Evolutionary conservation across 306 rosid species (phyloP).

Genomic region (Prunus dulcis): DNA sequence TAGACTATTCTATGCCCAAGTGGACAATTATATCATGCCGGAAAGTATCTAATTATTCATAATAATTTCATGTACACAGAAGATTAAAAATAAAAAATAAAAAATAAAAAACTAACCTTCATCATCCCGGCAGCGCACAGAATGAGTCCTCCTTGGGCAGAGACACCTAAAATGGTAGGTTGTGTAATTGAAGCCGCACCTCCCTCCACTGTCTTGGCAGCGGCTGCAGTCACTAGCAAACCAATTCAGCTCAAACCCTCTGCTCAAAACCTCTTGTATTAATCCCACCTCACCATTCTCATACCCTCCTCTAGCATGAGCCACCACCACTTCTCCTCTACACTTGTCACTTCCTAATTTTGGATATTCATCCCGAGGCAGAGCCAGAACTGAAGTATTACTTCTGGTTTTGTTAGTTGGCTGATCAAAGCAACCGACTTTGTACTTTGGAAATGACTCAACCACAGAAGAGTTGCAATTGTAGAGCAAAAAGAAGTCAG

Average conservation of each 20-base stretch:
- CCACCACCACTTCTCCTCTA: background rate
- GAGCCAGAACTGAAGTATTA: conserved; percentile 29
- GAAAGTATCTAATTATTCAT: background rate
- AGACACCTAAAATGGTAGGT: conserved; percentile 29
- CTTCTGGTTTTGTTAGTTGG: background rate
- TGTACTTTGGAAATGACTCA: background rate
- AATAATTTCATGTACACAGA: background rate
- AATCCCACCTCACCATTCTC: background rate
- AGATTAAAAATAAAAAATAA: background rate
- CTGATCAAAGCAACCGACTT: conserved; percentile 24
- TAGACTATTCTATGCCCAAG: background rate
- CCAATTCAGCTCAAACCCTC: conserved; percentile 57
- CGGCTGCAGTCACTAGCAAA: conserved; percentile 22
- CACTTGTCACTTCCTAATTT: conserved; percentile 17
- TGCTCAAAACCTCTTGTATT: conserved; percentile 25
- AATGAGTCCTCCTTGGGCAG: conserved; percentile 57
- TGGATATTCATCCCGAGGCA: conserved; percentile 12
- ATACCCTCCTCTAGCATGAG: background rate
- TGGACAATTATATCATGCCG: background rate
- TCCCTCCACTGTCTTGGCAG: conserved; percentile 35
- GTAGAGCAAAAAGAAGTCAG: conserved; percentile 13
- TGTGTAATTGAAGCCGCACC: conserved; percentile 35
- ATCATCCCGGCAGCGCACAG: conserved; percentile 25
- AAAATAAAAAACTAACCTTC: conserved; percentile 31
- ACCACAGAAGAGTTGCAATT: conserved; percentile 23